Conservation (phyloP, 331 rosid genomes). For the Phaseolus coccineus region DNA sequence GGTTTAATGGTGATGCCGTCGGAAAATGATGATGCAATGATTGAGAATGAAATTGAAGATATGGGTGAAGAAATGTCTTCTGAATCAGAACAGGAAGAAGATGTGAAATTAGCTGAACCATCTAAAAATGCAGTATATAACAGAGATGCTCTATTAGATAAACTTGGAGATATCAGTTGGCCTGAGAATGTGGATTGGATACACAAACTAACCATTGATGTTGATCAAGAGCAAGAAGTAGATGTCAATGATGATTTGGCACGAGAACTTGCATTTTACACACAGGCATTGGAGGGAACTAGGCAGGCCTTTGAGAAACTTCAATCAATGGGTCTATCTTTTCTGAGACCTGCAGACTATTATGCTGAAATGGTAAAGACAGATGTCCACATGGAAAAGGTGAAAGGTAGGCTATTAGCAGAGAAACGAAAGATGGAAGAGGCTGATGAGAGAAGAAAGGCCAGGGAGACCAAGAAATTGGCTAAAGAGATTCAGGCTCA, state of each 20-base stretch:
- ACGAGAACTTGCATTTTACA: constrained; percentile 61
- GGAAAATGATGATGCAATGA: constrained; percentile 36
- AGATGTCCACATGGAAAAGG: constrained; percentile 75
- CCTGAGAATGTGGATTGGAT: constrained; percentile 68
- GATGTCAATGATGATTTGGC: constrained; percentile 69
- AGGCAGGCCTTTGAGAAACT: constrained; percentile 72
- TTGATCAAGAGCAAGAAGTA: constrained; percentile 50
- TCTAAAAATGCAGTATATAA: constrained; percentile 58
- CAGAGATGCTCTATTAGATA: constrained; percentile 66
- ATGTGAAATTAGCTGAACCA: constrained; percentile 60
- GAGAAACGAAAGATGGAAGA: constrained; percentile 79
- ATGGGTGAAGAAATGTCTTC: constrained; percentile 48
- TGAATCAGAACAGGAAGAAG: constrained; percentile 59
- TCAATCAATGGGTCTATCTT: constrained; percentile 68
- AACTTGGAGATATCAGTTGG: constrained; percentile 78
- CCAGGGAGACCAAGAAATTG: constrained; percentile 71
- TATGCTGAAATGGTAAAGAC: constrained; percentile 90
- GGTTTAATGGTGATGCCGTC: constrained; percentile 49
- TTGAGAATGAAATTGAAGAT: constrained; percentile 40
- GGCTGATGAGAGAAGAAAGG: constrained; percentile 81
- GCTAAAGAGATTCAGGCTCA: constrained; percentile 76
- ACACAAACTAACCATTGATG: constrained; percentile 43
- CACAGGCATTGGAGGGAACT: constrained; percentile 80
- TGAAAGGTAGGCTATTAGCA: constrained; percentile 68
- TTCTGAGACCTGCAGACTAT: constrained; percentile 74